Evolutionary conservation across 208 protist genomes (phyloP).

Genomic region (Trypanosoma boissoni): DNA sequence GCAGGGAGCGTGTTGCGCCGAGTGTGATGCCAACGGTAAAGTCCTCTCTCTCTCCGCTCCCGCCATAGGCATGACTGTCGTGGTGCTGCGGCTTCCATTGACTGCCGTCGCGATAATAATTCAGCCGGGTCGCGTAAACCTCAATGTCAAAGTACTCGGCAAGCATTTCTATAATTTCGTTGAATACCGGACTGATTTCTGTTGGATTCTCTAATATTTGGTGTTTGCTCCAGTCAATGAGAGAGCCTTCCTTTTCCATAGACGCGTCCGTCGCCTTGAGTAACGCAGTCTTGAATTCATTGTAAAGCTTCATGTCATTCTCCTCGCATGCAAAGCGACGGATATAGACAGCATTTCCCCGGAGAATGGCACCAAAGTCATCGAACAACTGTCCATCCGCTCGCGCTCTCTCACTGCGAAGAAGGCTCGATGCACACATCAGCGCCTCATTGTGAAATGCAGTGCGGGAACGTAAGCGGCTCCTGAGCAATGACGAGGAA

Average conservation of each 20-base stretch:
- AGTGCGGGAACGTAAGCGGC: conserved; percentile 35
- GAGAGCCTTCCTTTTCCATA: conserved; percentile 50
- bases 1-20: conserved; percentile 72
- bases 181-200: conserved; percentile 80
- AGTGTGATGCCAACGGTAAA: conserved; percentile 91
- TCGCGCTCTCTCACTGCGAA: conserved; percentile 66
- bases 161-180: conserved; percentile 83
- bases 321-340: conserved; percentile 73
- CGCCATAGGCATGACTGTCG: conserved; percentile 91
- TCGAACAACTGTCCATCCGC: conserved; percentile 71
- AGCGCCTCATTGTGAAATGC: conserved; percentile 70
- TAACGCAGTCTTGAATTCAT: conserved; percentile 67
- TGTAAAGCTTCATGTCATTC: conserved; percentile 59
- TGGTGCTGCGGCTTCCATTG: conserved; percentile 94
- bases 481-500: conserved; percentile 33
- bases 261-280: conserved; percentile 54
- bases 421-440: conserved; percentile 51
- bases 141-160: conserved; percentile 89
- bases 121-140: conserved; percentile 88
- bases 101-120: conserved; percentile 89
- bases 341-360: conserved; percentile 86
- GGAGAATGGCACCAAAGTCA: conserved; percentile 61
- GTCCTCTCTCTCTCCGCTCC: conserved; percentile 68
- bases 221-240: conserved; percentile 92
- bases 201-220: conserved; percentile 90